phyloP scores from a whole-genome alignment of 2,329 filamentous ascomycete genomes.

The Botrytis fabae region DNA sequence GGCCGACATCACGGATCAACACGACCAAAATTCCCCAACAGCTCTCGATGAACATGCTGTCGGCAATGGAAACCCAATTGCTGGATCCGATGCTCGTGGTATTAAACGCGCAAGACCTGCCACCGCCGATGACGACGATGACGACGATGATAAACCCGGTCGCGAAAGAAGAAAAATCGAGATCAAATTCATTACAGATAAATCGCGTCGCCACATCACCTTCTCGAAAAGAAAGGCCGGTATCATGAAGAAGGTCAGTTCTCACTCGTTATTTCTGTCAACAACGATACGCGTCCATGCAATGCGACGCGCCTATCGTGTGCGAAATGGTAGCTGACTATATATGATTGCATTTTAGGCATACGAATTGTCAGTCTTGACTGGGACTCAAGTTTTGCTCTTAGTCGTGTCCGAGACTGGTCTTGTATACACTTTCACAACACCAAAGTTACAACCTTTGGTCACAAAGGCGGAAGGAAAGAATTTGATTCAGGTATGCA shows the following conservation, averaged over 20 bases:
- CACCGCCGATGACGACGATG: conserved; percentile 88
- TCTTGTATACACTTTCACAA: conserved; percentile 97
- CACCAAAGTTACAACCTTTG: conserved; percentile 94
- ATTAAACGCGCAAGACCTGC: conserved; percentile 86
- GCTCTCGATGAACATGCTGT: conserved; percentile 73
- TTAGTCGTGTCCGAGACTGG: conserved; percentile 97
- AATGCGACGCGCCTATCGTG: conserved; percentile 29
- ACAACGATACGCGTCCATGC: conserved; percentile 31
- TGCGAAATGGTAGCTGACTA: conserved; percentile 31
- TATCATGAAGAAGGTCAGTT: conserved; percentile 98
- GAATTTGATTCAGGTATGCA: conserved; percentile 89
- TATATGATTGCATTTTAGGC: conserved; percentile 57
- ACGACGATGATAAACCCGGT: conserved; percentile 95
- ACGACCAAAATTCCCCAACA: conserved; percentile 72
- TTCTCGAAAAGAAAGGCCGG: conserved; percentile 99
- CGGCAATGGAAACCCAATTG: conserved; percentile 66
- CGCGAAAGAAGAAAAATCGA: conserved; percentile 99
- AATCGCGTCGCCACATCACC: conserved; percentile 98
- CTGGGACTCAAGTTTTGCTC: conserved; percentile 93
- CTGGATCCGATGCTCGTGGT: conserved; percentile 67
- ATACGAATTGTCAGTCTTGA: conserved; percentile 95
- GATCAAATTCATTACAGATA: conserved; percentile 99
- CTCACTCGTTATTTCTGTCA: conserved; percentile 18
- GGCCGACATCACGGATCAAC: conserved; percentile 78
- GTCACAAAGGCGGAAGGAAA: conserved; percentile 99